These are phyloP conservation scores for Boletus rubropictus DNA, from an alignment of 768 basidiomycete species.

Conservation along the genomic window DNA sequence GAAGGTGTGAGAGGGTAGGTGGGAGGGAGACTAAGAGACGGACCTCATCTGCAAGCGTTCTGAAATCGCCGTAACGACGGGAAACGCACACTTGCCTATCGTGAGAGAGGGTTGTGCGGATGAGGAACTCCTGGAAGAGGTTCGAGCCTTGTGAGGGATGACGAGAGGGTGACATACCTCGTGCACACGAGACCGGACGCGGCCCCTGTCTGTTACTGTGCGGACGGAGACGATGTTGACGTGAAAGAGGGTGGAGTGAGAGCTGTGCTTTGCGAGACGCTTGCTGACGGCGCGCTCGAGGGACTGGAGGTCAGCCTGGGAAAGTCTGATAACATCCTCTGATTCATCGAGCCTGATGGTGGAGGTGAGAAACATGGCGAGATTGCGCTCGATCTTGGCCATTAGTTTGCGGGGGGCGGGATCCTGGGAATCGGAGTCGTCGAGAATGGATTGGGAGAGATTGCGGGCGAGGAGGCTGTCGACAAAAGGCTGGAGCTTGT, in stretches of 20 bases:
- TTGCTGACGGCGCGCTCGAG: constrained; percentile 68
- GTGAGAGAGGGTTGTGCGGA: constrained; percentile 74
- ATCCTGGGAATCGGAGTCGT: constrained; percentile 52
- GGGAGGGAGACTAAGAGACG: constrained; percentile 12
- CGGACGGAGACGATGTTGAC: constrained; percentile 90
- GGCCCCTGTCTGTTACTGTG: constrained; percentile 75
- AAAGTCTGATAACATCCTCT: constrained; percentile 88
- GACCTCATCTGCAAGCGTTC: constrained; percentile 79
- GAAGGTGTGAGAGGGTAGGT: constrained; percentile 7
- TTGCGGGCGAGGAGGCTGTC: constrained; percentile 77
- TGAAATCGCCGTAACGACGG: constrained; percentile 93
- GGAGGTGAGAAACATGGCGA: constrained; percentile 74
- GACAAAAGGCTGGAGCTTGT: constrained; percentile 93
- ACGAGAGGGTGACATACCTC: constrained; percentile 49
- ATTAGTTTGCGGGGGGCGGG: constrained; percentile 64
- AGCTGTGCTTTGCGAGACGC: constrained; percentile 45
- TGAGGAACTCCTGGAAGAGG: constrained; percentile 78
- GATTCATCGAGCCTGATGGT: constrained; percentile 77
- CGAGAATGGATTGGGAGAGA: constrained; percentile 57
- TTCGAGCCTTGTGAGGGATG: not conserved
- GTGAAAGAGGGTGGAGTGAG: constrained; percentile 61
- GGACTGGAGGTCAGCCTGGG: constrained; percentile 75
- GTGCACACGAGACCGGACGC: constrained; percentile 78
- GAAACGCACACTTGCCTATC: constrained; percentile 81
- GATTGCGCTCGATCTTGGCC: constrained; percentile 76